Base-by-base conservation (phyloP, 1,284 basidiomycete genomes). In the Pseudozyma tsukubaensis region DNA sequence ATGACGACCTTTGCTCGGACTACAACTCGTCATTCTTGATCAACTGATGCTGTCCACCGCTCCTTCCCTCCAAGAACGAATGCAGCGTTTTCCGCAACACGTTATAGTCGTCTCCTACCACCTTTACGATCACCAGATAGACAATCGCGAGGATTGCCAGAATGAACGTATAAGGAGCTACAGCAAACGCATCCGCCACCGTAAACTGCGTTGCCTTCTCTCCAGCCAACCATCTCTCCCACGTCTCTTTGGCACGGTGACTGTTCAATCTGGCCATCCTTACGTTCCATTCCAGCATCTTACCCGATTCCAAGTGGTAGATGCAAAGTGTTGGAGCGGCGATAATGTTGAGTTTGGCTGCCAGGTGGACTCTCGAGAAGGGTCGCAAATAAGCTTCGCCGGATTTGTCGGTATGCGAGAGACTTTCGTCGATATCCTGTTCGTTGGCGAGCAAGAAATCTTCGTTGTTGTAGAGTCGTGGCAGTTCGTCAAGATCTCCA, bases 401-500 rank as follows among this genome's bases (percentile, higher is more conserved):
- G 1, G 59, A 44, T 8, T 77, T 72, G 59, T 84, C 83, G 0
- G 75, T 64, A 36, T 78, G 61, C 14, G 69, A 72, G 36, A 85
- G 73, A 12, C 66, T 72, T 48, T 80, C 80, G 61, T 86, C 85
- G 29, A 85, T 78, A 59, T 86, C 85, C 18, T 63, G 50, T 47
- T 86, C 85, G 56, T 75, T 79, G 9, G 85, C 85, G 13, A 86
- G 78, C 42, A 86, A 70, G 65, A 84, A 86, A 49, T 84, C 79
- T 32, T 85, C 85, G 42, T 70, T 69, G 58, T 80, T 77, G 61
- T 76, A 71, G 35, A 80, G 53, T 14, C 64, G n/a, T 8, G 78
- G 76, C 18, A 70, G 42, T 19, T 70, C 74, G 48, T 66, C 68
- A 36, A 63, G 24, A 11, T 59, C 63, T n/a, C 57, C 61, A 14